phyloP scores from a whole-genome alignment of 108 stramenopile genomes.

The Bacterosira constricta region DNA sequence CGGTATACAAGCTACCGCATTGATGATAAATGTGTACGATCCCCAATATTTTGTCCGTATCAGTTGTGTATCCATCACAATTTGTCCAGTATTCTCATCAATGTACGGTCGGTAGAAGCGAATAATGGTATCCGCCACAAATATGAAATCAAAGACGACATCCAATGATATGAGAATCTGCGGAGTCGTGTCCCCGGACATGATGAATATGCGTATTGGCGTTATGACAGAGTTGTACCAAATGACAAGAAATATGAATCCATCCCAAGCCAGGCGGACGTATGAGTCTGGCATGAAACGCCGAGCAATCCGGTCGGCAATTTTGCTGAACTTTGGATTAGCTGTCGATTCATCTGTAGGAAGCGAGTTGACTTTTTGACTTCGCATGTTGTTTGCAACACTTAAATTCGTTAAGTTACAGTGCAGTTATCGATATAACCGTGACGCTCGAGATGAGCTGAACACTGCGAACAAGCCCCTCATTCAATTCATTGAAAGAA shows the following conservation, averaged over 20 bases:
- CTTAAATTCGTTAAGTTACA: no score
- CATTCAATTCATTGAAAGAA: no score
- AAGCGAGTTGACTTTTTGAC: no score
- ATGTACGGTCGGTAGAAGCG: slow-evolving; percentile 44
- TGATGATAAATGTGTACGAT: slow-evolving; percentile 38
- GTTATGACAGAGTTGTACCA: slow-evolving; percentile 56
- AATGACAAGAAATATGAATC: slow-evolving; percentile 51
- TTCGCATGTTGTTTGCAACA: no score
- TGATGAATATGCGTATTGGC: slow-evolving; percentile 47
- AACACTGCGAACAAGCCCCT: no score
- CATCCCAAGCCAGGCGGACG: slow-evolving; percentile 44
- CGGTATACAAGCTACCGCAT: slow-evolving; percentile 45
- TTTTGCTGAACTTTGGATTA: no score
- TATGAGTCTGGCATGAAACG: slow-evolving; percentile 39
- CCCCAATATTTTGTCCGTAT: slow-evolving; percentile 32
- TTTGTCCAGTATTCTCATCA: slow-evolving; percentile 43
- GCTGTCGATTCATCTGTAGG: no score
- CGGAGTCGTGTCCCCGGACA: slow-evolving; percentile 33
- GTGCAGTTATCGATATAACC: no score
- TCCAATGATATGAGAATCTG: slow-evolving; percentile 20
- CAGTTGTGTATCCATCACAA: slow-evolving; percentile 30
- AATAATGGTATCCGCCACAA: slow-evolving; percentile 46
- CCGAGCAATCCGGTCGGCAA: slow-evolving; percentile 2
- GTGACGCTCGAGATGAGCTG: no score
- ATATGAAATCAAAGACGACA: slow-evolving; percentile 46